These are phyloP conservation scores for Cladorrhinum samala DNA, from an alignment of 495 filamentous ascomycete genomes.

Conservation along the genomic window DNA sequence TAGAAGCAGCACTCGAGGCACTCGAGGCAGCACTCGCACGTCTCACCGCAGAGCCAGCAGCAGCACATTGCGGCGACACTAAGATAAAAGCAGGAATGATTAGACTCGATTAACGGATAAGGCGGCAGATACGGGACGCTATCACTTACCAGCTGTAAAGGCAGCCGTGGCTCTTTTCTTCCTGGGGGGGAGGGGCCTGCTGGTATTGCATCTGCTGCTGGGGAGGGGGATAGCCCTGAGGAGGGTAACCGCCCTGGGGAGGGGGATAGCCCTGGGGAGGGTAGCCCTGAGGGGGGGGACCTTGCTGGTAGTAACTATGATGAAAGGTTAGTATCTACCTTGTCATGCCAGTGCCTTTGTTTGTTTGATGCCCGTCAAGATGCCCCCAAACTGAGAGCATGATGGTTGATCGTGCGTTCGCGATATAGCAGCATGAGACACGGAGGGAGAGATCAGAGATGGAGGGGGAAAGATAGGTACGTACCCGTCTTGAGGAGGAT, in stretches of 20 bases:
- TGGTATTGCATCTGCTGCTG: constrained; percentile 15
- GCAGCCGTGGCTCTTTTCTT: constrained; percentile 25
- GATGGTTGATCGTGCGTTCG: not conserved
- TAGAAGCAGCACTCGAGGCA: constrained; percentile 22
- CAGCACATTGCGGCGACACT: constrained; percentile 22
- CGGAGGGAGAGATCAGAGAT: not conserved
- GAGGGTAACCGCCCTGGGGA: constrained; percentile 9
- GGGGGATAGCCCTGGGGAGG: constrained; percentile 8
- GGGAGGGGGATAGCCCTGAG: constrained; percentile 9
- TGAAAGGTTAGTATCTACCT: not conserved
- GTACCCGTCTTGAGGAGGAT: constrained; percentile 5
- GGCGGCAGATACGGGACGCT: not conserved
- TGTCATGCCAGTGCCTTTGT: not conserved
- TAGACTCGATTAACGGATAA: too few species aligned
- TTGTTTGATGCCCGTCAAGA: not conserved
- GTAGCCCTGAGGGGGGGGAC: constrained; percentile 2
- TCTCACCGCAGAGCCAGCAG: constrained; percentile 23
- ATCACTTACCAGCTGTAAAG: constrained; percentile 17
- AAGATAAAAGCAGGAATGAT: too few species aligned
- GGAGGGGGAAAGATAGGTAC: not conserved
- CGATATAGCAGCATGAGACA: not conserved
- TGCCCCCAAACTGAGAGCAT: not conserved
- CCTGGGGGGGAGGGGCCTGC: constrained; percentile 15
- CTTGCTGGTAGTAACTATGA: constrained; percentile 2
- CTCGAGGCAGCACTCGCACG: constrained; percentile 23